phyloP scores from a whole-genome alignment of 306 rosid genomes.

The Senna siamea region DNA sequence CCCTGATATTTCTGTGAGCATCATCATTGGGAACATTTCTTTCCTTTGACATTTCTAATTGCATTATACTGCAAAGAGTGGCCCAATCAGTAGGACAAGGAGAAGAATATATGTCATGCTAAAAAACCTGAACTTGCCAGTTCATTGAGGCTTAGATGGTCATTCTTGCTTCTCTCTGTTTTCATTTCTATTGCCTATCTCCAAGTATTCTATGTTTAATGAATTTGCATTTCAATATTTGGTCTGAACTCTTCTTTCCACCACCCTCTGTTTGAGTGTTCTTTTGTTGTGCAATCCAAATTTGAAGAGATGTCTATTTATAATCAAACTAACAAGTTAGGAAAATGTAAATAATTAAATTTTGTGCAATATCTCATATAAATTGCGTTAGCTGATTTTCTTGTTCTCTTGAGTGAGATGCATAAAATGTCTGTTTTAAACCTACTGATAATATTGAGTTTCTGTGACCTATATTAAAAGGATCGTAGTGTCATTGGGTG shows the following conservation, averaged over 20 bases:
- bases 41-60: conserved; percentile 26
- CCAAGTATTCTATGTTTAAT: background rate
- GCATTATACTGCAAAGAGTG: background rate
- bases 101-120: conserved; percentile 1
- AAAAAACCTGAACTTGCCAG: conserved; percentile 11
- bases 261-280: background rate
- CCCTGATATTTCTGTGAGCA: too few relatives aligned
- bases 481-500: background rate
- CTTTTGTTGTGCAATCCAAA: background rate
- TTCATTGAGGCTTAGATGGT: conserved; percentile 15
- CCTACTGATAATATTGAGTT: background rate
- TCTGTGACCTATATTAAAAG: background rate
- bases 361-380: background rate
- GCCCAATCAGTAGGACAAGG: too few relatives aligned
- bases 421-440: conserved; percentile 14
- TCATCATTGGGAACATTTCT: too few relatives aligned
- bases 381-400: background rate
- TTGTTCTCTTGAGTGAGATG: background rate
- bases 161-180: conserved; percentile 2
- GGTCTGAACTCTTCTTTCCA: background rate
- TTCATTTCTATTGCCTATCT: background rate
- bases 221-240: background rate
- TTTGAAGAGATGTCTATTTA: background rate
- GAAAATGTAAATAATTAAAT: background rate
- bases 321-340: background rate